A percentile compares a stretch with the other conserved stretches of the same genome.
Conservation (phyloP, 345 rosid genomes). For the Syzygium aromaticum region DNA sequence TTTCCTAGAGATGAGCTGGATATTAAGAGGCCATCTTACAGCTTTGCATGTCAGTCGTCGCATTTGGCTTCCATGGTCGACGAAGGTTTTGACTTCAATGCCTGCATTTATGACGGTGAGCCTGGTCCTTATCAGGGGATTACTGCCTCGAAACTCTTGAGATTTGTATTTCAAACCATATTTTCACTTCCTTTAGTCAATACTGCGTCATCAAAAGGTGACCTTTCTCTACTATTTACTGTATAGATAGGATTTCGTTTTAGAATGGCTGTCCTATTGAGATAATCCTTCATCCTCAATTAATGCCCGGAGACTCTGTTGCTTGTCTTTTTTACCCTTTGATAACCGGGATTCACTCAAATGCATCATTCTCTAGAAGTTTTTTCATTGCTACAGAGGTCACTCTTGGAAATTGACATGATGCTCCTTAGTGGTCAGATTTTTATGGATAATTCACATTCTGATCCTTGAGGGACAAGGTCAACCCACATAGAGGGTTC, state of each 20-base stretch:
- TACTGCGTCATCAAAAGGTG: background rate
- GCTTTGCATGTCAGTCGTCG: conserved; percentile 75
- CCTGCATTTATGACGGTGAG: conserved; percentile 79
- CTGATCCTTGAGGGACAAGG: background rate
- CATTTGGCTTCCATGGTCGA: conserved; percentile 62
- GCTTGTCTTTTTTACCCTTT: background rate
- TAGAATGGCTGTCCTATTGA: background rate
- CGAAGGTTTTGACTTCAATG: conserved; percentile 82
- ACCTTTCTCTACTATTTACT: background rate
- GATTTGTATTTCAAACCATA: background rate
- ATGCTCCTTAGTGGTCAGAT: background rate
- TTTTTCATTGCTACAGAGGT: background rate
- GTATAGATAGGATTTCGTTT: background rate
- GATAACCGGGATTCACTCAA: background rate
- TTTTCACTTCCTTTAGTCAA: background rate
- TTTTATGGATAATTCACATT: background rate
- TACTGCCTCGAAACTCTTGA: background rate
- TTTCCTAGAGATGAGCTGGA: conserved; percentile 79
- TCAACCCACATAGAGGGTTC: background rate
- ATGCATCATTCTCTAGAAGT: background rate
- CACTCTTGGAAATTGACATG: background rate
- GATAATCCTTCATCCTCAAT: background rate
- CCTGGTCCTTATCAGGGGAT: background rate
- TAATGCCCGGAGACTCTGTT: background rate
- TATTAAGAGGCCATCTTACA: conserved; percentile 75